These are phyloP conservation scores for Friedmanniomyces endolithicus DNA, from an alignment of 495 filamentous ascomycete species.

Conservation along the genomic window DNA sequence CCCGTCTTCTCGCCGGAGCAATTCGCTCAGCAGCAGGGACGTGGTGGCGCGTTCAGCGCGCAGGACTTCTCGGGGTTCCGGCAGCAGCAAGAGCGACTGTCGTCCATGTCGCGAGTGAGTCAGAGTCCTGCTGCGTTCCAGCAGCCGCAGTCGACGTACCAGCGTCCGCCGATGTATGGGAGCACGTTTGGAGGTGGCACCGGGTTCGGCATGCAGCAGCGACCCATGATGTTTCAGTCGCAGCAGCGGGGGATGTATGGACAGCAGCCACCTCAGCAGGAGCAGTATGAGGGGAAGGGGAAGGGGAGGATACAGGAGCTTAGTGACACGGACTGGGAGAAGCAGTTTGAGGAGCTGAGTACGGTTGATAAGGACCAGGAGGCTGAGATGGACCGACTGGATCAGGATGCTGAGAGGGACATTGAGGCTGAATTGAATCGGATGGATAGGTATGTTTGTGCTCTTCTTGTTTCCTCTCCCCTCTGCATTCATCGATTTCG, in stretches of 20 bases:
- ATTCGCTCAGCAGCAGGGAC: neutral
- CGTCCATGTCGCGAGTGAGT: neutral
- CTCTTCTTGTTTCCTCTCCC: neutral
- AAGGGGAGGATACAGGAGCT: constrained; percentile 87
- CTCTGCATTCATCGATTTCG: neutral
- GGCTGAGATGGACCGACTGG: constrained; percentile 39
- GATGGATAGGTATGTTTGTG: constrained; percentile 67
- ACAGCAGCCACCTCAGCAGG: constrained; percentile 44
- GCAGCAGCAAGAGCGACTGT: constrained; percentile 4
- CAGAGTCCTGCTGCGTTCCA: constrained; percentile 26
- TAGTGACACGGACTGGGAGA: constrained; percentile 89
- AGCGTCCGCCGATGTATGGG: constrained; percentile 46
- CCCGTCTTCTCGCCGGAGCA: constrained; percentile 54
- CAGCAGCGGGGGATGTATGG: constrained; percentile 32
- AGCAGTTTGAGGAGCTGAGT: constrained; percentile 85
- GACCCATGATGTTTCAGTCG: constrained; percentile 29
- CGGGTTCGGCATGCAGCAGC: constrained; percentile 29
- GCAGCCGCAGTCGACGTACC: constrained; percentile 43
- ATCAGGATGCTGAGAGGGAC: constrained; percentile 58
- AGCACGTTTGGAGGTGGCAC: constrained; percentile 31
- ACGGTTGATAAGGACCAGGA: constrained; percentile 43
- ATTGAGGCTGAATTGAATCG: constrained; percentile 84
- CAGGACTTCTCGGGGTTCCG: constrained; percentile 53
- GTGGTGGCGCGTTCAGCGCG: constrained; percentile 45
- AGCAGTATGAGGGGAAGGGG: constrained; percentile 54